These are phyloP conservation scores for Jacaranda copaia DNA, from an alignment of 257 asterid species.

Conservation along the genomic window DNA sequence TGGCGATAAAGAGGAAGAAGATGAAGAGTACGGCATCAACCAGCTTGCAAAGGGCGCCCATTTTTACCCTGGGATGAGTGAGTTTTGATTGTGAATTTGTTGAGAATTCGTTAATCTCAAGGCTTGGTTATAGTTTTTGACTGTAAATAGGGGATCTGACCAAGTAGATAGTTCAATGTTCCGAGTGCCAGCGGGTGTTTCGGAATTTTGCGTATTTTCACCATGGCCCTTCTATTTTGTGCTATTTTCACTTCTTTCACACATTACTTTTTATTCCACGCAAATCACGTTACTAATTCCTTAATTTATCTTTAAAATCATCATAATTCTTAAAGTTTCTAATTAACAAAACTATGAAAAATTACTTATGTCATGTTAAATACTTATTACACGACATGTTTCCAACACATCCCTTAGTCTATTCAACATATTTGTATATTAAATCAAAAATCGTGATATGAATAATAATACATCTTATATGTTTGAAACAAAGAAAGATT, in stretches of 20 bases:
- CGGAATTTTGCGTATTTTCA: constrained; percentile 18
- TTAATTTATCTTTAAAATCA: too few species aligned
- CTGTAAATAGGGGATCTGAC: constrained; percentile 43
- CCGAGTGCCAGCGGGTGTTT: constrained; percentile 13
- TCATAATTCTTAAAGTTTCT: too few species aligned
- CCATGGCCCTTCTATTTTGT: constrained; percentile 10
- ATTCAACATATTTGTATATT: too few species aligned
- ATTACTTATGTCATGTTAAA: too few species aligned
- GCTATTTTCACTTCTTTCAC: not conserved
- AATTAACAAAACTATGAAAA: too few species aligned
- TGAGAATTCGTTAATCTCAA: not conserved
- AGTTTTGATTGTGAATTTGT: not conserved
- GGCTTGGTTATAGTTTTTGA: constrained; percentile 20
- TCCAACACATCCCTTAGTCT: too few species aligned
- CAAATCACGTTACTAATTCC: too few species aligned
- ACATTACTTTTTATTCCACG: too few species aligned
- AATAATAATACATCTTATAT: too few species aligned
- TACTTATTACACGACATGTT: too few species aligned
- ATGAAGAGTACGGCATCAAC: constrained; percentile 63
- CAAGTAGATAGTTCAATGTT: not conserved
- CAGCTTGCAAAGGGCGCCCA: constrained; percentile 64
- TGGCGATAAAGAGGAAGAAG: constrained; percentile 70
- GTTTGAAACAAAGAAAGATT: too few species aligned
- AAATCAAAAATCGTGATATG: too few species aligned
- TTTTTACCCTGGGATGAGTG: constrained; percentile 28